phyloP scores from a whole-genome alignment of 352 stramenopile species.

The Saprolegnia diclina region DNA sequence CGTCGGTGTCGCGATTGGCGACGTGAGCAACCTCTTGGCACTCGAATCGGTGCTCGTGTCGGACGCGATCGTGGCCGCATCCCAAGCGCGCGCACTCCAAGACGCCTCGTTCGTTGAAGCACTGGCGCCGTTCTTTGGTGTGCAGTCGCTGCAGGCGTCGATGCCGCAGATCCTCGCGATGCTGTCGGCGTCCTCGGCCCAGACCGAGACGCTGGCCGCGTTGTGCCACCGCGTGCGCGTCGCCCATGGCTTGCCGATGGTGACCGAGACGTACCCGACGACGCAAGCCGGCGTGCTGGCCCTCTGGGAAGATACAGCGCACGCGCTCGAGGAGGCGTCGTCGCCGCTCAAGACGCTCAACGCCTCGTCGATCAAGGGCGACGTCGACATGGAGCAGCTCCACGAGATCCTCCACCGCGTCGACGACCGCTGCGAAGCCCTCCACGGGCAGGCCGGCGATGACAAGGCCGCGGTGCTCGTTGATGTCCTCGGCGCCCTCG shows the following conservation, averaged over 20 bases:
- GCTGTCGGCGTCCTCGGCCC: neutral
- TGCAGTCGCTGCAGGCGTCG: neutral
- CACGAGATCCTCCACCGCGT: constrained; percentile 6
- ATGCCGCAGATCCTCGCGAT: neutral
- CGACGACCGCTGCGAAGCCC: neutral
- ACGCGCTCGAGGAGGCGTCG: neutral
- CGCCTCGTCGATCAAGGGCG: neutral
- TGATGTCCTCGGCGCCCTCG: constrained; percentile 3
- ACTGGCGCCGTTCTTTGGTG: too few relatives aligned
- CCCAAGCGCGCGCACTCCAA: too few relatives aligned
- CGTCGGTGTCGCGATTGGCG: neutral
- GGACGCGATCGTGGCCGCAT: too few relatives aligned
- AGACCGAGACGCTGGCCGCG: neutral
- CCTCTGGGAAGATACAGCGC: neutral
- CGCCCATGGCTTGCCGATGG: neutral
- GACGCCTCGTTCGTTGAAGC: too few relatives aligned
- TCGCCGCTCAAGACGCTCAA: neutral
- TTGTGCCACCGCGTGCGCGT: neutral
- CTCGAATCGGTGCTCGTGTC: neutral
- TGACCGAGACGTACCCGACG: neutral
- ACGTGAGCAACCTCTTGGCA: neutral
- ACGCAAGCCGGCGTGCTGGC: neutral
- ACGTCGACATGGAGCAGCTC: constrained; percentile 2
- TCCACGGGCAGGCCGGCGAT: neutral
- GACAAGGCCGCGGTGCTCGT: neutral